Percentiles rank a stretch among this genome's conserved stretches.
These are phyloP conservation scores for Leccinum subgranulosum DNA, from an alignment of 768 basidiomycete species.

Conservation along the genomic window DNA sequence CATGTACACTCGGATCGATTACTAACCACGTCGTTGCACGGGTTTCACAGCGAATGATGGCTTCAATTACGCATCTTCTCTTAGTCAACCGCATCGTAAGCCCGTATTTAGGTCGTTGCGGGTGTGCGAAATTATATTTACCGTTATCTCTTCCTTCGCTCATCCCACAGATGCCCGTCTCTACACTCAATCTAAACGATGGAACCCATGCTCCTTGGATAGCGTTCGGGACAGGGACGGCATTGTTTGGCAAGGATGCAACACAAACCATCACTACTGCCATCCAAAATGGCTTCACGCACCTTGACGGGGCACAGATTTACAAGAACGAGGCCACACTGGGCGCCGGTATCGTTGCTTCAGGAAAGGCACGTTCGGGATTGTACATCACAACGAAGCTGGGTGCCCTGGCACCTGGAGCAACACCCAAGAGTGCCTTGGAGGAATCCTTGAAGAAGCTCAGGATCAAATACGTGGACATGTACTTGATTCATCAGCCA, in stretches of 20 bases:
- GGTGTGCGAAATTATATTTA: background rate
- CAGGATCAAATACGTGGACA: constrained; percentile 53
- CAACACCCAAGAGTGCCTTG: constrained; percentile 48
- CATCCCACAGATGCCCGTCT: constrained; percentile 23
- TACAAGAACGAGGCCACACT: constrained; percentile 56
- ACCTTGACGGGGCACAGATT: constrained; percentile 62
- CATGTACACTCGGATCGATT: background rate
- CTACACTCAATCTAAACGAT: constrained; percentile 50
- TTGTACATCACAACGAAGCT: constrained; percentile 67
- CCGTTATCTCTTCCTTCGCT: constrained; percentile 5
- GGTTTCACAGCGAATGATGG: no score
- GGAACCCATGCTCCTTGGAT: constrained; percentile 52
- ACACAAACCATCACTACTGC: constrained; percentile 39
- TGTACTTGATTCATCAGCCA: constrained; percentile 61
- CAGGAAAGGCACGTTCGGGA: constrained; percentile 51
- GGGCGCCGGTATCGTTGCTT: constrained; percentile 47
- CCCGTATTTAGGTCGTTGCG: constrained; percentile 7
- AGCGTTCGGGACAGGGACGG: constrained; percentile 63
- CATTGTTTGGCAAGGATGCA: constrained; percentile 46
- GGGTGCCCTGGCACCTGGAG: constrained; percentile 29
- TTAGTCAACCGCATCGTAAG: constrained; percentile 9
- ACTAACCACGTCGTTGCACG: background rate
- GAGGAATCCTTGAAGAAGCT: constrained; percentile 53
- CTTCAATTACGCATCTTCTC: background rate
- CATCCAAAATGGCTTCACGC: constrained; percentile 54